Base-by-base conservation (phyloP, 225 moss, liverwort and hornwort genomes). In the Marchantia polymorpha region DNA sequence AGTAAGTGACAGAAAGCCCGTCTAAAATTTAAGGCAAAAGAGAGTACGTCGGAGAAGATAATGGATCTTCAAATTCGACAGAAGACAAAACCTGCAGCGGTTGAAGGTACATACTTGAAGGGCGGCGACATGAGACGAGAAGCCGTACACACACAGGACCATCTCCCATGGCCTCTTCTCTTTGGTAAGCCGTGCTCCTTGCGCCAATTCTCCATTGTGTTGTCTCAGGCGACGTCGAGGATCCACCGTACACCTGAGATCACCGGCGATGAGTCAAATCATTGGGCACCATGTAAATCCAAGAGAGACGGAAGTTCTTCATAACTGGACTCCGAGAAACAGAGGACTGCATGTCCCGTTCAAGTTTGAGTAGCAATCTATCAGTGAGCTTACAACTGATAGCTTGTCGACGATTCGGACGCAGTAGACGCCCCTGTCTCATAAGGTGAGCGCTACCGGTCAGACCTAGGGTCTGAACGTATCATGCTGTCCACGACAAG, bases 71-170 rank as follows among this genome's bases (percentile, higher is more conserved):
- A 14, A 14, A 8, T 30, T 60, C 46, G 14, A 55, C 12, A 6
- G 47, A 65, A 60, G 30, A 27, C 15, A 65, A 26, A 19, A 77
- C 39, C 5, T 39, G 39, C 39, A 39, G 39, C 2, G 39, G 39
- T 39, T 39, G 3, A 47, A 61, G 60, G 23, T 77, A 64, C 12
- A 51, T 56, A 86, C 86, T 82, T 86, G 64, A 49, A 86, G 85
- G 20, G 99, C 94, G 68, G 91, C 89, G 39, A 92, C 92, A 89
- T 99, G 99, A 74, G 92, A 89, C 3, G 82, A 64, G 77, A 99
- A 99, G 48, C 99, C 99, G 75, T 93, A 92, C 59, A 99, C 99
- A 79, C 99, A 99, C 16, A 99, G 89, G 78, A 95, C 91, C 99
- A 99, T 99, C 81, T 99, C 94, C 99, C 99, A 99, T n/a, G 99